Base-by-base conservation (phyloP, 176 grass and related monocot genomes). In the Triticum timopheevii region DNA sequence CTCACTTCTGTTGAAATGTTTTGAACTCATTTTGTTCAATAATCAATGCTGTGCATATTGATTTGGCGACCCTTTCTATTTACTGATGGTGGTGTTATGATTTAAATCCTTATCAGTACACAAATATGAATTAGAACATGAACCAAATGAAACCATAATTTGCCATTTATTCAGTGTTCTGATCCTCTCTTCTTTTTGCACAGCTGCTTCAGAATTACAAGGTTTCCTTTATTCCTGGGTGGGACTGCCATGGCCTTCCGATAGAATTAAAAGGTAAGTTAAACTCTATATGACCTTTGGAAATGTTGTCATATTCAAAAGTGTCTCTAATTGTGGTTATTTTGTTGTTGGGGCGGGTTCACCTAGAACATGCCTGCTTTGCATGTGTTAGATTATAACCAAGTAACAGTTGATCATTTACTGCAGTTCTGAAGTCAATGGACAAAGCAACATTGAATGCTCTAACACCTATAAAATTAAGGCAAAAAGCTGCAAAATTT, bases 401-500 rank as follows among this genome's bases (percentile, higher is more conserved):
- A 84, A 80, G 15, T 79, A 82, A 73, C 19, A 56, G 30, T 73
- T 82, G 58, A 73, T 47, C 69, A 87, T 80, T 90, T 91, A 70
- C 82, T 84, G 84, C 80, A 98, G 96, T 98, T 94, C 84, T 98
- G 79, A 93, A 98, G 80, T 92, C 94, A 61, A 86, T 98, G 88
- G 93, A 96, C 92, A 80, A 92, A 88, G 96, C 95, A 87, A 86
- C 92, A 68, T 91, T 95, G 85, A 84, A 73, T 86, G 81, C 91
- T 62, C 77, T 98, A 68, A 98, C 92, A 17, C 96, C 96, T 76
- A 91, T 98, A 82, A 95, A 92, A 69, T 84, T 98, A 81, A 92
- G 93, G 85, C 83, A 98, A 90, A 98, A 98, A 36, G 96, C 96
- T 82, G 96, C 96, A 86, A 98, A 98, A 77, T 98, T 98, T 92